Evolutionary conservation across 768 basidiomycete species (phyloP), one percentile per base, ranked within the genome.

Genomic region (Rubroboletus satanas): DNA sequence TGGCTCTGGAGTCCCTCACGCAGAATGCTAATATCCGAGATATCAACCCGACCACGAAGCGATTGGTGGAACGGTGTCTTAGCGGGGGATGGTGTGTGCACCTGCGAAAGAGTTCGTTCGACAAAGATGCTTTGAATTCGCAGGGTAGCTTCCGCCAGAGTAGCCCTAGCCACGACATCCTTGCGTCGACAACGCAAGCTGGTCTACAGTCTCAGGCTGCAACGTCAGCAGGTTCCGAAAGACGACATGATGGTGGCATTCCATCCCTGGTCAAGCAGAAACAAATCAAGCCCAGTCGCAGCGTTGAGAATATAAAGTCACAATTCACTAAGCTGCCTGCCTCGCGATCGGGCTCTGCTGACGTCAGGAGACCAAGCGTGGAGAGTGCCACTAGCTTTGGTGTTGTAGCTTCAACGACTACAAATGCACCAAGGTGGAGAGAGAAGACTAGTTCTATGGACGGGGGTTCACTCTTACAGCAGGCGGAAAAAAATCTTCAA

Each of bases 31-130:
- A 83, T 41, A 89, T 97, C 50, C 83, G 90, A 31, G 90, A 96
- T 44, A 78, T 96, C 59, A 88, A 83, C 54, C 75, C 90, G 2
- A 98, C 95, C 1, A 98, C 95, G 0, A 85, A 84, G 59, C 83
- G 97, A 8, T 81, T 99, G 8, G 97, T 98, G 17, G 90, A 94
- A 55, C 82, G 97, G 38, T 98, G 95, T 70, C 80, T 98, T 18
- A 75, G 77, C 14, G 93, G 88, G 3, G 85, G 88, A 8, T 97
- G 94, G 94, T 90, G 89, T 75, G 81, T 87, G 14, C 81, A 88
- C 31, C 73, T 88, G 37, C 79, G 78, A 55, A 84, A 77, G 58
- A 57, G 63, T 11, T 65, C 69, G 32, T 60, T 66, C 49, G 66
- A 59, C 44, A 70, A 67, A 52, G 63, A 66, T 17, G 51, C 49